Evolutionary conservation across 108 stramenopile genomes (phyloP), one percentile per base, ranked within the genome.

Genomic region (Pseudonitzschia pungens): DNA sequence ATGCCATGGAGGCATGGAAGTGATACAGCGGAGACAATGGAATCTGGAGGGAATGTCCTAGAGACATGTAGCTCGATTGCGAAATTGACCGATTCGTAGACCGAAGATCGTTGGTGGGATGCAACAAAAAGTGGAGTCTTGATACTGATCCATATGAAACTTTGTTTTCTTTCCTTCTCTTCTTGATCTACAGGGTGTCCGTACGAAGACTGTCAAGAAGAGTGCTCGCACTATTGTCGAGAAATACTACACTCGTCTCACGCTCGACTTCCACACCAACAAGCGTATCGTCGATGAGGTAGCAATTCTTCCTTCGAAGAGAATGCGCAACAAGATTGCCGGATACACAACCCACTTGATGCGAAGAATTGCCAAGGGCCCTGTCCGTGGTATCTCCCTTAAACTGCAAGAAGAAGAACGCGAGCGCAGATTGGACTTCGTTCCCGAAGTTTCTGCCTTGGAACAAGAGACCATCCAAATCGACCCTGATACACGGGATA

Each of bases 391-490:
- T 81, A 99, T 99, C 70, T 99, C 98, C 11, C 84, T 99, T 65
- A 99, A 99, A 88, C 82, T 99, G 53, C 99, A 99, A 87, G 99
- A 99, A 87, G 99, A 99, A 86, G 99, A 99, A 85, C 88, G 99
- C 48, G 98, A 99, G 83, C 88, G 98, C 52, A 86, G 99, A 68
- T 89, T 99, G 94, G 99, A 99, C 89, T 99, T 98, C 79, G 98
- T 99, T n/a, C 99, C 99, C 22, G 98, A 99, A 86, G 98, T 99
- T 27, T 96, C 96, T 69, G 99, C 98, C 26, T 81, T 99, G 76
- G 97, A 98, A 63, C 94, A 97, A 77, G 98, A 98, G 50, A 83
- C 87, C 20, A 98, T 99, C 65, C 79, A 80, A 54, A 96, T 99
- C 76, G 99, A 99, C 83, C 80, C 88, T 29, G 98, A 98, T 77